phyloP scores from a whole-genome alignment of 2,329 filamentous ascomycete species.

The Epichloe brachyelytri region DNA sequence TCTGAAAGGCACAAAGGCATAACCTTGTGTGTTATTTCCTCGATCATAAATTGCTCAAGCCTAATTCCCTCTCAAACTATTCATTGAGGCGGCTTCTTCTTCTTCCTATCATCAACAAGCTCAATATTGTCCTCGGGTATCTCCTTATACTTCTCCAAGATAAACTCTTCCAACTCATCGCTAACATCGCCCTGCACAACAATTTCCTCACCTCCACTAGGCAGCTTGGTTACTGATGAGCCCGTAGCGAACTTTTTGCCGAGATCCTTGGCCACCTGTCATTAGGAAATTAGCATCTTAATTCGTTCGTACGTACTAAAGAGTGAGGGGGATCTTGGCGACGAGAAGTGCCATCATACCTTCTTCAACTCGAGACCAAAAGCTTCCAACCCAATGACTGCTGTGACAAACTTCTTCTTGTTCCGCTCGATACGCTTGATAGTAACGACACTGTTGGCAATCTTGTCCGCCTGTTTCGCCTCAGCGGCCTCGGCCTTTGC shows the following conservation, averaged over 20 bases:
- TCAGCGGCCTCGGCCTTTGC: constrained; percentile 85
- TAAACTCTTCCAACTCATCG: constrained; percentile 84
- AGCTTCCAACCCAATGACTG: constrained; percentile 78
- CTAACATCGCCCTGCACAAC: constrained; percentile 96
- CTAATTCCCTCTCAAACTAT: neutral
- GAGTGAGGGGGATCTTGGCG: neutral
- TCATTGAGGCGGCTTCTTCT: constrained; percentile 34
- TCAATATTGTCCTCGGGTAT: constrained; percentile 95
- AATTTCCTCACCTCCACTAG: constrained; percentile 84
- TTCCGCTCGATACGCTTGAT: constrained; percentile 98
- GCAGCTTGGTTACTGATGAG: constrained; percentile 77
- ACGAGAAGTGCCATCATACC: constrained; percentile 18
- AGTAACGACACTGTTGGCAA: constrained; percentile 67
- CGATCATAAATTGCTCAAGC: neutral
- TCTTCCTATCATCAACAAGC: constrained; percentile 92
- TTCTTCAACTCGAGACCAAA: constrained; percentile 93
- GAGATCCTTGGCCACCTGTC: constrained; percentile 72
- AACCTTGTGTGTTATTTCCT: neutral
- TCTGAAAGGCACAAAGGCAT: neutral
- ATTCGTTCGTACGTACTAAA: neutral
- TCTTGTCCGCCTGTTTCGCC: constrained; percentile 68
- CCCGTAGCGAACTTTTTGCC: constrained; percentile 98
- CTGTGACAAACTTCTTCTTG: constrained; percentile 94
- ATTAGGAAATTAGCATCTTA: neutral
- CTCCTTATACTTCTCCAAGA: constrained; percentile 76